Percentiles rank a stretch among this genome's conserved stretches.
phyloP scores from a whole-genome alignment of 768 basidiomycete genomes.

The Kwoniella mangroviensis region DNA sequence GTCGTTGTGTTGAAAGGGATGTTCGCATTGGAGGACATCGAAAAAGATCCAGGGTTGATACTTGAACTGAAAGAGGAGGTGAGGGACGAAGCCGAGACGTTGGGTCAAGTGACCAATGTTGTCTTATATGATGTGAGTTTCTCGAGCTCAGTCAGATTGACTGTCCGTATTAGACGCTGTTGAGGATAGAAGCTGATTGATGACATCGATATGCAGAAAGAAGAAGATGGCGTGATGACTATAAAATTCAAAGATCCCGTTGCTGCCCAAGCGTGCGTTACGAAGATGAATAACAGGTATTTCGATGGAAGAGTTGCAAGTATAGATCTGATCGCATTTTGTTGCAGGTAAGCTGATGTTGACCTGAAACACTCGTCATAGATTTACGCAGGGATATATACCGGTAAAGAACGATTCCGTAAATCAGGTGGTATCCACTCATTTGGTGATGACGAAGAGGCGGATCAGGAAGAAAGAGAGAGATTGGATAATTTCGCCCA shows the following conservation, averaged over 20 bases:
- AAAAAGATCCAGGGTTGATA: slow-evolving; percentile 79
- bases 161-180: neutral
- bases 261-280: slow-evolving; percentile 89
- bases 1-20: slow-evolving; percentile 94
- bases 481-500: slow-evolving; percentile 84
- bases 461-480: slow-evolving; percentile 70
- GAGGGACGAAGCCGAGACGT: slow-evolving; percentile 82
- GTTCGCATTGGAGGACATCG: slow-evolving; percentile 85
- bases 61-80: slow-evolving; percentile 96
- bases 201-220: slow-evolving; percentile 67
- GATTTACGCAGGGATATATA: slow-evolving; percentile 79
- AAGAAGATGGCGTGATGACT: slow-evolving; percentile 91
- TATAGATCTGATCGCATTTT: neutral
- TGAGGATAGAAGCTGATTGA: slow-evolving; percentile 10
- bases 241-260: slow-evolving; percentile 91
- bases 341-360: no score
- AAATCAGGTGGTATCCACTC: slow-evolving; percentile 67
- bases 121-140: slow-evolving; percentile 86
- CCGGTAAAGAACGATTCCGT: slow-evolving; percentile 78
- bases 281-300: slow-evolving; percentile 95
- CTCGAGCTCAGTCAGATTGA: neutral
- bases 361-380: slow-evolving; percentile 1
- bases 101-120: slow-evolving; percentile 95
- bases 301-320: slow-evolving; percentile 74
- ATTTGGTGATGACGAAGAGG: slow-evolving; percentile 67